phyloP scores from a whole-genome alignment of 2,329 filamentous ascomycete genomes.

The Amauroascus verrucosus region DNA sequence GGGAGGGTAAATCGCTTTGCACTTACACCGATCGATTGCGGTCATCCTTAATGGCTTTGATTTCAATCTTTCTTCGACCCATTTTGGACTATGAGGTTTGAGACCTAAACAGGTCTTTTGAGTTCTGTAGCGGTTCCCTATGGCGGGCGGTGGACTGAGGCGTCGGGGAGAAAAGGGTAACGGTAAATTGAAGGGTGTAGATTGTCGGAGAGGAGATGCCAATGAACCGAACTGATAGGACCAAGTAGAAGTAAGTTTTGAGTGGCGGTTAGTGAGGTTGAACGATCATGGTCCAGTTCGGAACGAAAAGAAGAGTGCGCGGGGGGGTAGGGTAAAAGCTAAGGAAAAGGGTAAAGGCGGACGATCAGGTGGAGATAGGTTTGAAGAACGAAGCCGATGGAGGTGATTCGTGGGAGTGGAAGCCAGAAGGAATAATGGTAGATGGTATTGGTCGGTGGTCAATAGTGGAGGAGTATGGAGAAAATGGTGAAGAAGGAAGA shows the following conservation, averaged over 20 bases:
- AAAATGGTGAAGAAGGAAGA: not conserved
- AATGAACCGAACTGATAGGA: too few species aligned
- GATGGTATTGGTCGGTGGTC: not conserved
- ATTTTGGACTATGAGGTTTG: constrained; percentile 42
- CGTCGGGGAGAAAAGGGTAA: not conserved
- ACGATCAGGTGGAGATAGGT: too few species aligned
- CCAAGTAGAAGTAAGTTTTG: too few species aligned
- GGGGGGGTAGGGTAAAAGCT: too few species aligned
- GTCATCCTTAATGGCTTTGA: constrained; percentile 98
- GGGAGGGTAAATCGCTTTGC: constrained; percentile 7
- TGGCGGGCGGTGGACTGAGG: not conserved
- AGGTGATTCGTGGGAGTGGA: too few species aligned
- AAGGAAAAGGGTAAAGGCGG: too few species aligned
- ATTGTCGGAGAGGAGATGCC: too few species aligned
- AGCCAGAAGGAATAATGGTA: too few species aligned
- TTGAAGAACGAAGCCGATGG: too few species aligned
- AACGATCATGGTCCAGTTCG: too few species aligned
- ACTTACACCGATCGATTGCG: constrained; percentile 93
- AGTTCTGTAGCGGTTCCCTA: not conserved
- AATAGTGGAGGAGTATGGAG: not conserved
- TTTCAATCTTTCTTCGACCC: constrained; percentile 99
- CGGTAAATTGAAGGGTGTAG: not conserved
- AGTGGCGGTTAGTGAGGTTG: too few species aligned
- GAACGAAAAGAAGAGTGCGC: too few species aligned
- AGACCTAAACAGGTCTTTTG: constrained; percentile 2